Percentiles rank a stretch among this genome's conserved stretches.
Conservation (phyloP, 1,139 yeast species). For the Suhomyces bribrorum region DNA sequence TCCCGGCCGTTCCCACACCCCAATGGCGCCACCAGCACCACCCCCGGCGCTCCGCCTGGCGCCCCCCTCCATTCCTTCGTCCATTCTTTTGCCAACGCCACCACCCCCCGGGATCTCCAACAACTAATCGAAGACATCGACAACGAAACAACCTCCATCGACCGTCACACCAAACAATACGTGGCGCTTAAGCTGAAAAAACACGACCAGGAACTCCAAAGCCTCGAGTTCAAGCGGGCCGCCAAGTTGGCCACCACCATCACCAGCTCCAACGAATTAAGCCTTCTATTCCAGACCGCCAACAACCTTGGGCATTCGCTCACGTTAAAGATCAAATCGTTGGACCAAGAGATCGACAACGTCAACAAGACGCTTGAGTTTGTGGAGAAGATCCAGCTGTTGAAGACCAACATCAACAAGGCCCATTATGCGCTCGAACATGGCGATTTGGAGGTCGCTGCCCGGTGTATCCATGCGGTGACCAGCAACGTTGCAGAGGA, state of each 20-base stretch:
- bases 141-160: conserved; percentile 20
- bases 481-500: conserved; percentile 55
- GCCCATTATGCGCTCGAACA: conserved; percentile 69
- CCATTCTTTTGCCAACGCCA: conserved; percentile 10
- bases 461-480: conserved; percentile 55
- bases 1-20: background rate
- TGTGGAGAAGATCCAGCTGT: conserved; percentile 62
- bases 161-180: conserved; percentile 29
- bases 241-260: conserved; percentile 39
- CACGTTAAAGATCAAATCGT: conserved; percentile 65
- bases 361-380: conserved; percentile 66
- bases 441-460: conserved; percentile 72
- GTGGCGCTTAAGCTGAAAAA: conserved; percentile 29
- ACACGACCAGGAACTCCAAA: conserved; percentile 39
- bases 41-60: too few species aligned
- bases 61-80: background rate
- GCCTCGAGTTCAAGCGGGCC: conserved; percentile 40
- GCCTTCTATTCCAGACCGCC: conserved; percentile 56
- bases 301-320: conserved; percentile 66
- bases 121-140: conserved; percentile 25
- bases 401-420: conserved; percentile 65
- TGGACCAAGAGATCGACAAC: conserved; percentile 70
- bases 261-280: conserved; percentile 46
- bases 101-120: conserved; percentile 23
- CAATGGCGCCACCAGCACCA: background rate